Conservation (phyloP, 2,329 filamentous ascomycete species). For the Colletotrichum higginsianum region DNA sequence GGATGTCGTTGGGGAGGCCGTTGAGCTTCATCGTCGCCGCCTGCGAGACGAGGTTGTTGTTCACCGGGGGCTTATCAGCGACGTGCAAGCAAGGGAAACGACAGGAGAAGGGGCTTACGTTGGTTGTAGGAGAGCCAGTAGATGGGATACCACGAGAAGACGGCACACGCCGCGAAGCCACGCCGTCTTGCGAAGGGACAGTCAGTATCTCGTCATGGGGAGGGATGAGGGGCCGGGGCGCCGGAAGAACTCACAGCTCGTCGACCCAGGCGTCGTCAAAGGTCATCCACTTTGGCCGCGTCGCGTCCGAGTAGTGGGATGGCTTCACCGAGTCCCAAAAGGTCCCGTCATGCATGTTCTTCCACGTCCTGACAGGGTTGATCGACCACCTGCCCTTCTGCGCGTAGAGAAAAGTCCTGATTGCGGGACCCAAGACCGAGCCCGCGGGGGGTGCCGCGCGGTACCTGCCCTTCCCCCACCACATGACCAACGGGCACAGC, state of each 20-base stretch:
- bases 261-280: conserved; percentile 87
- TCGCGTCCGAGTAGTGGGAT: conserved; percentile 67
- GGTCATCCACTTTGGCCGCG: conserved; percentile 79
- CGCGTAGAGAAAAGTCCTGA: conserved; percentile 72
- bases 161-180: conserved; percentile 77
- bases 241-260: conserved; percentile 63
- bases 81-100: background rate
- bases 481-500: conserved; percentile 73
- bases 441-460: conserved; percentile 72
- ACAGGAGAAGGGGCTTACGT: conserved; percentile 46
- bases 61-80: conserved; percentile 55
- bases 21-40: conserved; percentile 76
- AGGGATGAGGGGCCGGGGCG: background rate
- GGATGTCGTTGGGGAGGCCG: conserved; percentile 82
- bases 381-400: conserved; percentile 79
- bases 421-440: conserved; percentile 76
- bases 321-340: conserved; percentile 82
- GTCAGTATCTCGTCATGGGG: background rate
- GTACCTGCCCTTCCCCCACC: conserved; percentile 73
- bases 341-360: conserved; percentile 68
- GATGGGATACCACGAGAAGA: conserved; percentile 79
- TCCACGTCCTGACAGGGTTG: conserved; percentile 74
- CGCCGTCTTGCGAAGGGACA: conserved; percentile 57
- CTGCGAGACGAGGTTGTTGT: conserved; percentile 74
- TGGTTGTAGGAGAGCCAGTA: conserved; percentile 69